These are phyloP conservation scores for Phytophthora syringae DNA, from an alignment of 352 stramenopile species.

Conservation along the genomic window DNA sequence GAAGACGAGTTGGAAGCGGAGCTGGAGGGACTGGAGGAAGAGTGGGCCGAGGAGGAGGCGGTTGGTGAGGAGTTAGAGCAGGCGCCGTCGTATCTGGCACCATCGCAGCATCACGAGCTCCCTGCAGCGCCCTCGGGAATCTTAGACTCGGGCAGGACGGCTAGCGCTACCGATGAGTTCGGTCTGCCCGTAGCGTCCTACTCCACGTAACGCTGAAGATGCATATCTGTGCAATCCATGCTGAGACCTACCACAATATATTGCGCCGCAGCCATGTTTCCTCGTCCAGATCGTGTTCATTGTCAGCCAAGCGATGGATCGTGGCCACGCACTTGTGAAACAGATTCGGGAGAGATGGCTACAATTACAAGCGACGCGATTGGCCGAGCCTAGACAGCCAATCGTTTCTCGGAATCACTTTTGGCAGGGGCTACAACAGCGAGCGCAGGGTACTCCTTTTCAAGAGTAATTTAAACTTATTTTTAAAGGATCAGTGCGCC, in stretches of 20 bases:
- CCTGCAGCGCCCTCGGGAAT: constrained; percentile 57
- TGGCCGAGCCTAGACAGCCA: constrained; percentile 34
- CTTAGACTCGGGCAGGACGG: constrained; percentile 39
- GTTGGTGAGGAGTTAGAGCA: constrained; percentile 45
- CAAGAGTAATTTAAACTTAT: background rate
- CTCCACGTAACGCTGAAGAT: constrained; percentile 22
- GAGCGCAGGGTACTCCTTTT: constrained; percentile 15
- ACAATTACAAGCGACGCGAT: constrained; percentile 21
- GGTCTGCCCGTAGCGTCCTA: constrained; percentile 65
- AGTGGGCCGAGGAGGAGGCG: constrained; percentile 88
- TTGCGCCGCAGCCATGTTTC: background rate
- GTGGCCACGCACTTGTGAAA: constrained; percentile 30
- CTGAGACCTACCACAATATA: background rate
- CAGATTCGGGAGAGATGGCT: constrained; percentile 18
- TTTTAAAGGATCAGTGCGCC: background rate
- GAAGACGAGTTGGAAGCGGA: constrained; percentile 96
- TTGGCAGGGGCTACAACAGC: background rate
- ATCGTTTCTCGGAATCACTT: constrained; percentile 32
- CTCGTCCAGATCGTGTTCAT: background rate
- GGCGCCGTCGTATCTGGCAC: constrained; percentile 70
- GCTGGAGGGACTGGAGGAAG: constrained; percentile 93
- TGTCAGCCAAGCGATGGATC: constrained; percentile 1
- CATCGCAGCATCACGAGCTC: constrained; percentile 60
- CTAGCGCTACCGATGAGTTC: constrained; percentile 71
- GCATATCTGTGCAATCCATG: background rate